Base-by-base conservation (phyloP, 805 yeast genomes). In the Scheffersomyces amazonensis region DNA sequence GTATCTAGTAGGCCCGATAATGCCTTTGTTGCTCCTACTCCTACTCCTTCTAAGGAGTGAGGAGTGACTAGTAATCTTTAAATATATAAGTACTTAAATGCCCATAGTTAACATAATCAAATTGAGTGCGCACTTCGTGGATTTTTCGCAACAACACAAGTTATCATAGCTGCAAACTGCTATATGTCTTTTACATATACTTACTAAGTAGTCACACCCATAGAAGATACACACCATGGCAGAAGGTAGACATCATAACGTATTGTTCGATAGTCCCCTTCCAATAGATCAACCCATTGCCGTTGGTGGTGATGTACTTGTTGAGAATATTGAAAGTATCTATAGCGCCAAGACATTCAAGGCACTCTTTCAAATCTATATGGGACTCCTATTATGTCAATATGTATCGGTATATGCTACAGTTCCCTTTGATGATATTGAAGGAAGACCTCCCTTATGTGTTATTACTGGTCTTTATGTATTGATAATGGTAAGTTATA, bases 401-500 rank as follows among this genome's bases (percentile, higher is more conserved):
- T 66, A 66, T 40, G 39, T 62, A 16, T 35, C 50, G 12, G 45
- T 57, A 9, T 66, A 53, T 40, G 49, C 54, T 10, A 52, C 55
- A 10, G 60, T 62, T 11, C 71, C 72, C 1, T 61, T 61, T 36
- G 67, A 63, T 15, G 51, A 51, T 13, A 58, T 66, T 2, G 57
- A 54, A 22, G 52, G 61, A 32, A 44, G 71, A 9, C 71, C 71
- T 0, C 20, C 53, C 1, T 40, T 60, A 1, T 40, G 52, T 7
- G 42, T 62, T 8, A 37, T 57, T 1, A 34, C 62, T 3, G 41
- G 43, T 17, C 13, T 56, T 5, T 60, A 47, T 35, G 49, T 51
- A 13, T 37, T 52, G 2, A 19, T 53, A 3, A 46, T 52, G 56
- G 61, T 58, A 46, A 24, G 54, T 43, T 33, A 17, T 5, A n/a